Evolutionary conservation across 257 asterid species (phyloP).

Genomic region (Scutellaria minor): DNA sequence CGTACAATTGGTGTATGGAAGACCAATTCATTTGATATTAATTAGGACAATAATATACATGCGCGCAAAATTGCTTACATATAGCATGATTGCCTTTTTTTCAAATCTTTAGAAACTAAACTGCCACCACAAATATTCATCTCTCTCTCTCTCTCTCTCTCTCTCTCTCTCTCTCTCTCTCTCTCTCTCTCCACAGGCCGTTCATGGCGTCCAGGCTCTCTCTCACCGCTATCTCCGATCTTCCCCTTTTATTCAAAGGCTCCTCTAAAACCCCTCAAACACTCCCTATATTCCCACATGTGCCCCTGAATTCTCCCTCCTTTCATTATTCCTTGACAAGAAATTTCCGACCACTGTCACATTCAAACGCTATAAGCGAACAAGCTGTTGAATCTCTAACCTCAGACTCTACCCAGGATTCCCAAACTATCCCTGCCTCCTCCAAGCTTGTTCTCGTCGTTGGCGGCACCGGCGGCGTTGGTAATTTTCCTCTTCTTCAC

Average conservation of each 20-base stretch:
- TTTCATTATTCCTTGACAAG: constrained; percentile 29
- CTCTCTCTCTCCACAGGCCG: neutral
- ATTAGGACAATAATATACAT: too few relatives aligned
- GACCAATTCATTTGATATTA: too few relatives aligned
- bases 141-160: constrained; percentile 17
- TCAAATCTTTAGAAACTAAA: too few relatives aligned
- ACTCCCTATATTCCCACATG: constrained; percentile 32
- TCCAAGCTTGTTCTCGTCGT: constrained; percentile 87
- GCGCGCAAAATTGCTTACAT: too few relatives aligned
- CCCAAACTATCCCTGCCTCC: constrained; percentile 38
- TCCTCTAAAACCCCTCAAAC: constrained; percentile 22
- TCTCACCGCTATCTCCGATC: constrained; percentile 45
- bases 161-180: constrained; percentile 11
- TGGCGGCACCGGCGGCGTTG: constrained; percentile 99
- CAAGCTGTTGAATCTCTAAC: constrained; percentile 36
- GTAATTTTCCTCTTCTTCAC: constrained; percentile 41
- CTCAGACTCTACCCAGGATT: constrained; percentile 42
- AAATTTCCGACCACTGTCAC: constrained; percentile 27
- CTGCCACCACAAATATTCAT: neutral
- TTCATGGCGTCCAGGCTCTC: constrained; percentile 64
- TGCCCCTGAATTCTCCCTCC: constrained; percentile 37
- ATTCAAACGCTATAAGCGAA: constrained; percentile 43
- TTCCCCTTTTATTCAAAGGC: constrained; percentile 38
- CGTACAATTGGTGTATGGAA: too few relatives aligned
- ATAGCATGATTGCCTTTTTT: too few relatives aligned